These are phyloP conservation scores for Fusarium globosum DNA, from an alignment of 2,329 filamentous ascomycete species.

Conservation along the genomic window DNA sequence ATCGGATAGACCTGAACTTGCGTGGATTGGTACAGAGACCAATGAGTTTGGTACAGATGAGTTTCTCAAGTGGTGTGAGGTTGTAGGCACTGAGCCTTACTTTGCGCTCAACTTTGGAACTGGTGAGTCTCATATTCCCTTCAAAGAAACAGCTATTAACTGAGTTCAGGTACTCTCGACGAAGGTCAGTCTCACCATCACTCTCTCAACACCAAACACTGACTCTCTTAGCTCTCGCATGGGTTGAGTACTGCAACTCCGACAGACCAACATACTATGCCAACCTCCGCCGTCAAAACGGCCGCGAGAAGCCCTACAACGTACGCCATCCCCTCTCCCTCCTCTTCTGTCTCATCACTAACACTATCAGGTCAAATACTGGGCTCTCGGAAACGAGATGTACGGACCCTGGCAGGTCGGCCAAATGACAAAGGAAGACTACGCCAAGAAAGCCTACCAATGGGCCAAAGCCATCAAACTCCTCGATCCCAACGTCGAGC, in stretches of 20 bases:
- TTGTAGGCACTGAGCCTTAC: slow-evolving; percentile 81
- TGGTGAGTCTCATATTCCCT: slow-evolving; percentile 52
- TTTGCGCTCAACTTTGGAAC: slow-evolving; percentile 85
- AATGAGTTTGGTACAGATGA: slow-evolving; percentile 89
- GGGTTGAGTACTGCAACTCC: slow-evolving; percentile 90
- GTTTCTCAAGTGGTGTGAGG: slow-evolving; percentile 83
- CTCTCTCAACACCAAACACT: not conserved
- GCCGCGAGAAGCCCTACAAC: slow-evolving; percentile 80
- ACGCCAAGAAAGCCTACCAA: slow-evolving; percentile 74
- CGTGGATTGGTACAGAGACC: slow-evolving; percentile 80
- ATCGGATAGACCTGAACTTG: slow-evolving; percentile 69
- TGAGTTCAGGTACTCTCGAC: slow-evolving; percentile 52
- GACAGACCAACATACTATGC: slow-evolving; percentile 83
- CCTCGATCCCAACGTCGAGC: slow-evolving; percentile 73
- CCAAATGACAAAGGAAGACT: slow-evolving; percentile 76
- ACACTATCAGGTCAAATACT: slow-evolving; percentile 73
- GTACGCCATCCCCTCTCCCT: slow-evolving; percentile 12
- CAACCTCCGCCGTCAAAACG: slow-evolving; percentile 80
- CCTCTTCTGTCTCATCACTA: not conserved
- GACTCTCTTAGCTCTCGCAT: slow-evolving; percentile 64
- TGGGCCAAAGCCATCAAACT: slow-evolving; percentile 79
- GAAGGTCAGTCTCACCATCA: slow-evolving; percentile 42
- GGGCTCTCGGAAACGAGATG: slow-evolving; percentile 83
- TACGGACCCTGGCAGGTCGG: slow-evolving; percentile 76
- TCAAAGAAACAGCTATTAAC: not conserved